Evolutionary conservation across 306 rosid genomes (phyloP).

Genomic region (Styphnolobium japonicum): DNA sequence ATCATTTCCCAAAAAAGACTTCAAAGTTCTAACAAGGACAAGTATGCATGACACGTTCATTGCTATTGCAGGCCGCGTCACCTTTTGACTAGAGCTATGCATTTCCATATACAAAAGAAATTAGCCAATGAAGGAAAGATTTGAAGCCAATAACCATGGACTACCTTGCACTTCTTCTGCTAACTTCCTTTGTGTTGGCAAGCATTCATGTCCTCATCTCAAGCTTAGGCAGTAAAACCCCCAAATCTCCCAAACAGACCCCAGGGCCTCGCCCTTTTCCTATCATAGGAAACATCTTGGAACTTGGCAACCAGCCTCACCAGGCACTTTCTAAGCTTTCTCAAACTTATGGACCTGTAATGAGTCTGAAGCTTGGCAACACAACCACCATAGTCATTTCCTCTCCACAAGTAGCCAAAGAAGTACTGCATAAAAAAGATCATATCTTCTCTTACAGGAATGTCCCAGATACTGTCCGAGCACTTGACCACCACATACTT

Average conservation of each 20-base stretch:
- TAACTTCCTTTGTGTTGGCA: neutral
- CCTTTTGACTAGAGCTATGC: too few species aligned
- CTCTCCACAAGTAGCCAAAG: slow-evolving; percentile 26
- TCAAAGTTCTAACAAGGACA: too few species aligned
- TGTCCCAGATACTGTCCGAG: neutral
- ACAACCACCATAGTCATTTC: slow-evolving; percentile 30
- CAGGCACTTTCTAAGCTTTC: slow-evolving; percentile 11
- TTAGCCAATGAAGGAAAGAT: neutral
- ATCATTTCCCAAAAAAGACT: too few species aligned
- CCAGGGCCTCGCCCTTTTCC: slow-evolving; percentile 49
- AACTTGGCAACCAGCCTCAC: slow-evolving; percentile 30
- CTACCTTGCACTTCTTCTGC: neutral
- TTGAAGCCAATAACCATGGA: neutral
- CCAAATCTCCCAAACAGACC: slow-evolving; percentile 1
- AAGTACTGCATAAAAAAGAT: slow-evolving; percentile 3
- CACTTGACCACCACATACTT: neutral
- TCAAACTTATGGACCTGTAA: slow-evolving; percentile 26
- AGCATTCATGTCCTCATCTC: neutral
- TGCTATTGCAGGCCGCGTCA: too few species aligned
- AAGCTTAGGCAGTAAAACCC: neutral
- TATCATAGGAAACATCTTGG: slow-evolving; percentile 39
- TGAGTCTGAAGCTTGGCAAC: slow-evolving; percentile 13
- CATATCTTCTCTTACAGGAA: neutral
- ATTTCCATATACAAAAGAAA: too few species aligned
- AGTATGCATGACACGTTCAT: too few species aligned